phyloP scores from a whole-genome alignment of 2,329 filamentous ascomycete genomes.

The Epichloe festucae region DNA sequence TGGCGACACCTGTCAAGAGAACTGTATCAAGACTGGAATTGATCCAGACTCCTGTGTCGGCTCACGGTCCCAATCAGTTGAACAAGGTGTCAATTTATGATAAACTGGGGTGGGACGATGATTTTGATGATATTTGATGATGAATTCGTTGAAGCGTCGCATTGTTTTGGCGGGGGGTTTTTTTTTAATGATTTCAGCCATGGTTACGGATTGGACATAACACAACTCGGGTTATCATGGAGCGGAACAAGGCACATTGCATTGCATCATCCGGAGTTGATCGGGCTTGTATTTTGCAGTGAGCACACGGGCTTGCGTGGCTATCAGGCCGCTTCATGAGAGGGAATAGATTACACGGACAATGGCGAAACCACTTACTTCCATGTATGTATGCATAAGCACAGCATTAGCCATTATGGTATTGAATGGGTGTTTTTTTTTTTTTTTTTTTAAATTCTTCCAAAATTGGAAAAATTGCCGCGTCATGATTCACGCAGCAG shows the following conservation, averaged over 20 bases:
- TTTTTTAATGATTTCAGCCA: not conserved
- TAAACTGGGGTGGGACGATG: constrained; percentile 45
- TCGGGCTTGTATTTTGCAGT: not conserved
- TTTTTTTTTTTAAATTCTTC: not conserved
- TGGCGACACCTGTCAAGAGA: constrained; percentile 28
- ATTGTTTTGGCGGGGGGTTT: constrained; percentile 5
- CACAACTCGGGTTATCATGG: not conserved
- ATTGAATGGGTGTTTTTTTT: no score
- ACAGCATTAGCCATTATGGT: not conserved
- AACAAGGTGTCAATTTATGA: constrained; percentile 36
- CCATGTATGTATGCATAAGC: not conserved
- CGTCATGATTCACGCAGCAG: constrained; percentile 5
- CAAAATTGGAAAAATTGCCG: not conserved
- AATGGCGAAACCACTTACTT: not conserved
- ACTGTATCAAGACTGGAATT: constrained; percentile 10
- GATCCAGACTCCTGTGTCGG: constrained; percentile 8
- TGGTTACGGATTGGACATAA: not conserved
- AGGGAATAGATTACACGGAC: not conserved
- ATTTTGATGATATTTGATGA: constrained; percentile 33
- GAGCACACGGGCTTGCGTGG: not conserved
- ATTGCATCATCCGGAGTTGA: not conserved
- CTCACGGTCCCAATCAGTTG: constrained; percentile 7
- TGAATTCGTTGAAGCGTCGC: constrained; percentile 10
- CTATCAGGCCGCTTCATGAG: not conserved
- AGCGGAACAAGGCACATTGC: not conserved